Evolutionary conservation across 257 asterid genomes (phyloP), one percentile per base, ranked within the genome.

Genomic region (Craterostigma plantagineum): DNA sequence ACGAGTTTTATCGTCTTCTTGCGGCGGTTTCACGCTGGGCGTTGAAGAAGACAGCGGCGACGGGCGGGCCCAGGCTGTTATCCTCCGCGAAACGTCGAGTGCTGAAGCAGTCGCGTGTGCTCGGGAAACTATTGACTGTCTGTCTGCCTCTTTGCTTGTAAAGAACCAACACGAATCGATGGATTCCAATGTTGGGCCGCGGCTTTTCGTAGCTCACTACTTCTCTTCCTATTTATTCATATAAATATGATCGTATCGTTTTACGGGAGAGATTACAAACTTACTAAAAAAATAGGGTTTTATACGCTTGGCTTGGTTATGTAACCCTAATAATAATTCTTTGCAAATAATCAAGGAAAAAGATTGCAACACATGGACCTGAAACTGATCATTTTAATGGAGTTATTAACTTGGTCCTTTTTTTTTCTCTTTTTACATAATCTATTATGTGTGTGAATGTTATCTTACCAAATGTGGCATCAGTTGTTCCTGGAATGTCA

Each of bases 11-110:
- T 57, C 96, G 96, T 35, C 73, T 71, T 14, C 96, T 58, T 15
- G 92, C 87, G 12, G 96, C 96, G 10, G 94, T 86, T 56, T 81
- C 96, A 0, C 94, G 64, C 65, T 81, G 91, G 0, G 92, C 84
- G 9, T 78, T 86, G 81, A 86, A 86, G 81, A 75, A 86, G 30
- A 86, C 81, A 17, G 94, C 91, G 42, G 94, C 93, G 39, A 86
- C 84, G 7, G 96, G 96, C 46, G 59, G 71, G 35, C 76, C 91
- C 1, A 86, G 81, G 8, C 69, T 67, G 16, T 86, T 78, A 4
- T 73, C 91, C n/a, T 64, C 66, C 0, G 92, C 91, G 45, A 81
- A 86, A 11, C 51, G 52, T 12, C 92, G 75, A 16, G 84, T 73
- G 53, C 54, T 65, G 71, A 78, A 86, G 33, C 48, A 49, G 60